phyloP scores from a whole-genome alignment of 2,329 filamentous ascomycete genomes.

The Ophiostoma angusticollis region DNA sequence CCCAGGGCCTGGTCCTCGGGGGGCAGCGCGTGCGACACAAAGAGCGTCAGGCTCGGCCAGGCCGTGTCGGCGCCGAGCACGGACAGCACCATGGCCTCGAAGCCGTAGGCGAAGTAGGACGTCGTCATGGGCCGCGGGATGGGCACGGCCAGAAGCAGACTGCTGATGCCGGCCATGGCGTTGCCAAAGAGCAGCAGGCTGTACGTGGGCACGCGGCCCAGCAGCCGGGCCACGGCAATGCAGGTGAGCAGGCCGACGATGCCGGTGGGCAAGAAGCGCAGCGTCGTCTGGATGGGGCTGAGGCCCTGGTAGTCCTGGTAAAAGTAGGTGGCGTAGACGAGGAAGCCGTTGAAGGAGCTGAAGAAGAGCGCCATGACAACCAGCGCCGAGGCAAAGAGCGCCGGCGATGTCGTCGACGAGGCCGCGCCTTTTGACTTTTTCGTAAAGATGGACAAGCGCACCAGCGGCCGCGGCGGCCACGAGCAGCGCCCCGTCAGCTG shows the following conservation, averaged over 20 bases:
- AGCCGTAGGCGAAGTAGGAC: conserved; percentile 54
- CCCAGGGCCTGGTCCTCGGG: conserved; percentile 53
- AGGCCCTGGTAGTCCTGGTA: conserved; percentile 55
- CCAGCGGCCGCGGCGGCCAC: conserved; percentile 36
- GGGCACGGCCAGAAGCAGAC: conserved; percentile 51
- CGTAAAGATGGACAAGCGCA: conserved; percentile 52
- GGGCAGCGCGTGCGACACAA: conserved; percentile 49
- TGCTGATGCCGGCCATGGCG: conserved; percentile 33
- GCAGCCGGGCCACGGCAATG: conserved; percentile 40
- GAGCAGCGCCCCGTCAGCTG: conserved; percentile 15
- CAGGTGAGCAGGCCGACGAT: conserved; percentile 46
- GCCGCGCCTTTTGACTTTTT: too few species aligned
- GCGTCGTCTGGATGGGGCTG: conserved; percentile 49
- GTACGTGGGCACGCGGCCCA: conserved; percentile 44
- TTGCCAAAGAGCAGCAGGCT: conserved; percentile 47
- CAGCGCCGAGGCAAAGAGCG: conserved; percentile 49
- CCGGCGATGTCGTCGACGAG: too few species aligned
- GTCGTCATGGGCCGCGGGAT: conserved; percentile 31
- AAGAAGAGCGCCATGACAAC: conserved; percentile 55
- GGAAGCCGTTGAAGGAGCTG: conserved; percentile 52
- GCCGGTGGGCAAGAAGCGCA: conserved; percentile 56
- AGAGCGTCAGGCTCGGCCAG: conserved; percentile 53
- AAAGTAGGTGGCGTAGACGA: conserved; percentile 57
- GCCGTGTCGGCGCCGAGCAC: conserved; percentile 55
- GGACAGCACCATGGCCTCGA: conserved; percentile 52